Conservation (phyloP, 2,329 filamentous ascomycete genomes). For the Colletotrichum limetticola region DNA sequence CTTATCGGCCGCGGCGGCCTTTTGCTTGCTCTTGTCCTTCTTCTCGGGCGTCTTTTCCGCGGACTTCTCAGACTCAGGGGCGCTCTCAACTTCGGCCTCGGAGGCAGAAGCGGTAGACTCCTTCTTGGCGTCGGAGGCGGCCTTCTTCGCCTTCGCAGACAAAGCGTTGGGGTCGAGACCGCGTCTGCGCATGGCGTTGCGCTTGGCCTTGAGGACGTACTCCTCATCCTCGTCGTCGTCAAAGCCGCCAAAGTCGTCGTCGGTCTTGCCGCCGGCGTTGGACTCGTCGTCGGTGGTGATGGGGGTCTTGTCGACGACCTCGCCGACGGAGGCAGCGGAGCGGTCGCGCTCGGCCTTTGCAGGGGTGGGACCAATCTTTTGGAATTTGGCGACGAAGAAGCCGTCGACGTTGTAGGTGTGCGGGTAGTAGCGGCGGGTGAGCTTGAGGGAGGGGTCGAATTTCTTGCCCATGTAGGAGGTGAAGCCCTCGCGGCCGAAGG, state of each 20-base stretch:
- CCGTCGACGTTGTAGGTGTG: constrained; percentile 96
- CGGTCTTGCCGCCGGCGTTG: constrained; percentile 42
- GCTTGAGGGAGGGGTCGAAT: constrained; percentile 86
- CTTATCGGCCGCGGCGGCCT: constrained; percentile 31
- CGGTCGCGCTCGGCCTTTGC: constrained; percentile 51
- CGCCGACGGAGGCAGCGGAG: constrained; percentile 47
- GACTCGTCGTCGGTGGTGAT: constrained; percentile 62
- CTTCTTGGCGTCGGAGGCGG: constrained; percentile 16
- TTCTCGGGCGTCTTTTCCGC: constrained; percentile 30
- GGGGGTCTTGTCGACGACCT: constrained; percentile 75
- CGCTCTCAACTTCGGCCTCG: constrained; percentile 18
- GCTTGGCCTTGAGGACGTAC: constrained; percentile 79
- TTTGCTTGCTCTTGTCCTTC: constrained; percentile 32
- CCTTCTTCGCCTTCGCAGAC: constrained; percentile 43
- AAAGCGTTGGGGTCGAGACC: constrained; percentile 77
- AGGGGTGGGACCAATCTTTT: constrained; percentile 86
- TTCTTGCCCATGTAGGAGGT: constrained; percentile 89
- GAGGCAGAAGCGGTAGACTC: constrained; percentile 9
- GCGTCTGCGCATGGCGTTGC: constrained; percentile 77
- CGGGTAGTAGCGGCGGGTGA: constrained; percentile 88
- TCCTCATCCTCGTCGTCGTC: constrained; percentile 78
- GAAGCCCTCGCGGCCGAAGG: constrained; percentile 94
- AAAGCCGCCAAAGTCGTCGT: constrained; percentile 75
- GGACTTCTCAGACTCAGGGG: constrained; percentile 29
- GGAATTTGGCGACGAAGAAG: constrained; percentile 98